phyloP scores from a whole-genome alignment of 176 grass and related monocot species.

The Triticum dicoccoides region DNA sequence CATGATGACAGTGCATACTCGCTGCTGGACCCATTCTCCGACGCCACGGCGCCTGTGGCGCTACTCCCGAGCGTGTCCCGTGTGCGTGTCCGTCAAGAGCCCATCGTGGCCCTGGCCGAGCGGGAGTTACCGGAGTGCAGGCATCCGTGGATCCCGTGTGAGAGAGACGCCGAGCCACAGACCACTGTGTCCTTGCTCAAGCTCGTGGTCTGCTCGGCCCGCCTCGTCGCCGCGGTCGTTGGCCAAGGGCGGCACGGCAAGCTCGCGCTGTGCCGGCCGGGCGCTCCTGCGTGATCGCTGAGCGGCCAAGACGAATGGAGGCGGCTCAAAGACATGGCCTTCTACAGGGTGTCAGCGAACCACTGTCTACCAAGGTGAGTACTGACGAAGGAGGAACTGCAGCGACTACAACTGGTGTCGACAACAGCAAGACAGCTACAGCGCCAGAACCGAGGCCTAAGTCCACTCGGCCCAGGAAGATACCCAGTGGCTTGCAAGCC shows the following conservation, averaged over 20 bases:
- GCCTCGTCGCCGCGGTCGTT: not conserved
- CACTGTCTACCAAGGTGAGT: too few relatives aligned
- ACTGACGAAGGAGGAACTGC: too few relatives aligned
- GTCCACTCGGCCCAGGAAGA: too few relatives aligned
- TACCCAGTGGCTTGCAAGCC: too few relatives aligned
- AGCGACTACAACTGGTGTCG: too few relatives aligned
- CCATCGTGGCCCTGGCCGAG: not conserved
- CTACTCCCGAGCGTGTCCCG: not conserved
- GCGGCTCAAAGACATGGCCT: not conserved
- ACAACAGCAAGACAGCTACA: too few relatives aligned
- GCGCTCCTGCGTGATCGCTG: not conserved
- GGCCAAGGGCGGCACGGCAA: slow-evolving; percentile 12
- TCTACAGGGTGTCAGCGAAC: not conserved
- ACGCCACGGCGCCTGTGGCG: not conserved
- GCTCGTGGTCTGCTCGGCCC: not conserved
- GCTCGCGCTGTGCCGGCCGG: not conserved
- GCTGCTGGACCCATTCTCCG: not conserved
- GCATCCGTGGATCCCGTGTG: not conserved
- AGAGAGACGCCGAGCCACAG: not conserved
- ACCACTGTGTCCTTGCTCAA: not conserved
- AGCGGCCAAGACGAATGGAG: not conserved
- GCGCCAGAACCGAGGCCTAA: too few relatives aligned
- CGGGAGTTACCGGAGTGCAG: not conserved
- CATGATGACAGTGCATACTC: not conserved
- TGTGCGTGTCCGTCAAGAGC: not conserved